Percentiles rank a stretch among this genome's conserved stretches.
Evolutionary conservation across 768 basidiomycete genomes (phyloP).

Genomic region (Mycena chlorophos): DNA sequence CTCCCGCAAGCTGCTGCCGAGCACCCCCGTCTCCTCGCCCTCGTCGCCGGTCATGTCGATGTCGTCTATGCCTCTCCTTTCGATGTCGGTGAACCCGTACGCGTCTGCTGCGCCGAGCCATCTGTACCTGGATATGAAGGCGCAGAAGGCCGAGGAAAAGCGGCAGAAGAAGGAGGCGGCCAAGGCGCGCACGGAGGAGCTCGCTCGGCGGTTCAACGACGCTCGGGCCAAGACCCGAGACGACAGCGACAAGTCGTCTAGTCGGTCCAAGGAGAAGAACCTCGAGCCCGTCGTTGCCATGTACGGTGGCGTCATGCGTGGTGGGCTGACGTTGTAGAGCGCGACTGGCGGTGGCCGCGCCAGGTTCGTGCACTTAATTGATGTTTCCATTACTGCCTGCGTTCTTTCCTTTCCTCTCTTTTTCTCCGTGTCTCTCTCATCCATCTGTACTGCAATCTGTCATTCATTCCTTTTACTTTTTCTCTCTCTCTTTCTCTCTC

Average conservation of each 20-base stretch:
- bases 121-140: slow-evolving; percentile 42
- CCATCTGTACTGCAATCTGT: not conserved
- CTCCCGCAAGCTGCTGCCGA: slow-evolving; percentile 19
- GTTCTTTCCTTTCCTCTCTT: not conserved
- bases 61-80: not conserved
- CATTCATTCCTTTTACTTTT: not conserved
- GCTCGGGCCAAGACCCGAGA: slow-evolving; percentile 33
- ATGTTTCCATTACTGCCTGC: not conserved
- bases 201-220: slow-evolving; percentile 48
- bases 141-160: slow-evolving; percentile 45
- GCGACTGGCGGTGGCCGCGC: too few relatives aligned
- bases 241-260: slow-evolving; percentile 32
- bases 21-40: slow-evolving; percentile 1
- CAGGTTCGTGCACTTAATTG: too few relatives aligned
- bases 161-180: slow-evolving; percentile 38
- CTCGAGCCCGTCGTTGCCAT: slow-evolving; percentile 21
- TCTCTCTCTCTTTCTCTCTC: not conserved
- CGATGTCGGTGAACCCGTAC: slow-evolving; percentile 1
- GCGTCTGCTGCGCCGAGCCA: slow-evolving; percentile 18
- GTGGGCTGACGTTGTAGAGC: slow-evolving; percentile 7
- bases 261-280: slow-evolving; percentile 15
- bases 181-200: slow-evolving; percentile 40
- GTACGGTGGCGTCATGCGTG: slow-evolving; percentile 26
- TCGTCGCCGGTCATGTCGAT: slow-evolving; percentile 8
- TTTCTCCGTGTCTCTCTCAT: not conserved